phyloP scores from a whole-genome alignment of 2,329 filamentous ascomycete species.

The Phyllosticta paracitricarpa region DNA sequence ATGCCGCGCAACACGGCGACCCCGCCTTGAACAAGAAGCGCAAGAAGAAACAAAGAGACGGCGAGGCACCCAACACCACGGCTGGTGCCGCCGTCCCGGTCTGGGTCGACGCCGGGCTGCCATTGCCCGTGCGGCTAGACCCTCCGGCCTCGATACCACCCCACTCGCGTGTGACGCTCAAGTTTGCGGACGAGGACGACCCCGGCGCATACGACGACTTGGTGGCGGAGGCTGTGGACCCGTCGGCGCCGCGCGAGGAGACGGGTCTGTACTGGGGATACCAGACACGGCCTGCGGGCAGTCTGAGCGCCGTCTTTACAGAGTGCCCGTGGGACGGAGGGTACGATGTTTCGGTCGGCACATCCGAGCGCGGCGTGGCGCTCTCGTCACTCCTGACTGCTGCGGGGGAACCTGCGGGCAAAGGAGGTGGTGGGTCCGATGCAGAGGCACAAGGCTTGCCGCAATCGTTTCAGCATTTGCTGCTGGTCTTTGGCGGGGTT shows the following conservation, averaged over 20 bases:
- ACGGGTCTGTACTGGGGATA: conserved; percentile 85
- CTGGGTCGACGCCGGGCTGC: conserved; percentile 42
- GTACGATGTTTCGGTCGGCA: conserved; percentile 76
- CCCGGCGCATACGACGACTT: conserved; percentile 20
- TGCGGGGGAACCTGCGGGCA: background rate
- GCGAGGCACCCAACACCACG: conserved; percentile 11
- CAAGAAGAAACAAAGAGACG: conserved; percentile 13
- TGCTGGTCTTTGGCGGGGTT: conserved; percentile 74
- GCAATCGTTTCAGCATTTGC: conserved; percentile 54
- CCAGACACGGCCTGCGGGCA: conserved; percentile 53
- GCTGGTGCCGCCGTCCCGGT: conserved; percentile 16
- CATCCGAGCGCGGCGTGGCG: conserved; percentile 62
- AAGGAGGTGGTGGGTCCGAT: background rate
- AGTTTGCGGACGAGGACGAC: conserved; percentile 43
- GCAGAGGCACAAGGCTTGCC: conserved; percentile 18
- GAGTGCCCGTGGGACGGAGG: conserved; percentile 65
- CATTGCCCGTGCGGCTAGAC: conserved; percentile 31
- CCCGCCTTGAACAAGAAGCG: conserved; percentile 33
- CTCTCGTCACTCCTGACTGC: conserved; percentile 24
- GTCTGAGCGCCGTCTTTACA: conserved; percentile 65
- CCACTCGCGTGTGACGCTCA: conserved; percentile 64
- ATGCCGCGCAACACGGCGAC: conserved; percentile 2
- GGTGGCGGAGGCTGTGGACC: conserved; percentile 53
- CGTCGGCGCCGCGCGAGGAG: conserved; percentile 59
- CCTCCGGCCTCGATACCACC: conserved; percentile 54